Conservation (phyloP, 1,284 basidiomycete species). For the Cutaneotrichosporon sp. region DNA sequence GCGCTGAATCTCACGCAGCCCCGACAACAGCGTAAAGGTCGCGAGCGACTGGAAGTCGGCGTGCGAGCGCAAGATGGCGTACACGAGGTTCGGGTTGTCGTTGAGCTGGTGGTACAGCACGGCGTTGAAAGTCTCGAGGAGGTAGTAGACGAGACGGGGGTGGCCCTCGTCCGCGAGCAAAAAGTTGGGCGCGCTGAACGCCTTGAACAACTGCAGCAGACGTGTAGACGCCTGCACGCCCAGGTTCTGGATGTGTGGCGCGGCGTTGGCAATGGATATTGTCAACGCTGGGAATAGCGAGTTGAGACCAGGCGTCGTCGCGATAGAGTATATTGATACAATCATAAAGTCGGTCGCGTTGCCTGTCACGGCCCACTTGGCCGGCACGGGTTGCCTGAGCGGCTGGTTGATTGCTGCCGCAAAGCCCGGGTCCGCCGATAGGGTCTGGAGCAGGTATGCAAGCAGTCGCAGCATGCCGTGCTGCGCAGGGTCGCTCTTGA, state of each 20-base stretch:
- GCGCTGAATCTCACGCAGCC: conserved; percentile 74
- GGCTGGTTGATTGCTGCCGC: conserved; percentile 59
- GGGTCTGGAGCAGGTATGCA: conserved; percentile 84
- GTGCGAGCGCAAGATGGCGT: conserved; percentile 75
- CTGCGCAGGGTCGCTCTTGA: conserved; percentile 89
- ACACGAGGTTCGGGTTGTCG: conserved; percentile 82
- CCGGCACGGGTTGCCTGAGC: conserved; percentile 58
- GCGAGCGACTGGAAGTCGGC: conserved; percentile 79
- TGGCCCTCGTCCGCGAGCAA: conserved; percentile 89
- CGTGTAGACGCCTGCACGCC: conserved; percentile 74
- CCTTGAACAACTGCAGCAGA: conserved; percentile 77
- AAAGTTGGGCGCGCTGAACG: conserved; percentile 83
- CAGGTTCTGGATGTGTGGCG: conserved; percentile 76
- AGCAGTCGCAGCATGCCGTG: conserved; percentile 83
- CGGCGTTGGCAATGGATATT: conserved; percentile 79
- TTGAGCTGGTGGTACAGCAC: conserved; percentile 61
- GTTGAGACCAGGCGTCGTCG: conserved; percentile 78
- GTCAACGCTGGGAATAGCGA: conserved; percentile 87
- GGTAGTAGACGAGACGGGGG: conserved; percentile 70
- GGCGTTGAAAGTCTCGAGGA: conserved; percentile 79
- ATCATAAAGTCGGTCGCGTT: conserved; percentile 78
- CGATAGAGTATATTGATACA: conserved; percentile 83
- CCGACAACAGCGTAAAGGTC: conserved; percentile 76
- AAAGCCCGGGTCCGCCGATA: conserved; percentile 77
- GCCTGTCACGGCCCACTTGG: conserved; percentile 69